Evolutionary conservation across 192 early-diverging fungal species (phyloP).

Genomic region (Coemansia sp.): DNA sequence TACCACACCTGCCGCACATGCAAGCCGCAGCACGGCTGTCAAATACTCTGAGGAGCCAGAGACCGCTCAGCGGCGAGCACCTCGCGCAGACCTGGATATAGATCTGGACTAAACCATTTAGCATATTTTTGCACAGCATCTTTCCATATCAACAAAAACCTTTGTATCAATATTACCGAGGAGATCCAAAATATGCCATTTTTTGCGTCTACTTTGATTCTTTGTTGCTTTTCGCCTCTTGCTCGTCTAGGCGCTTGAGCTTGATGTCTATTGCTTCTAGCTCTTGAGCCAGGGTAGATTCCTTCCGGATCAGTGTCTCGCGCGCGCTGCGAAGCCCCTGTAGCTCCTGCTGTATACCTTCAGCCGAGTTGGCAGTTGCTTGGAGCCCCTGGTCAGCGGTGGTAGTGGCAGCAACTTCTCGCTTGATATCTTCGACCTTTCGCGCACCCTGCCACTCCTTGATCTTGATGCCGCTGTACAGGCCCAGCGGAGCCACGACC

Average conservation of each 20-base stretch:
- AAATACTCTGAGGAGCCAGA: neutral
- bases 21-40: neutral
- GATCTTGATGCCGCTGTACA: slow-evolving; percentile 38
- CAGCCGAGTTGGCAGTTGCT: neutral
- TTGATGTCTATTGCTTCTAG: slow-evolving; percentile 39
- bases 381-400: neutral
- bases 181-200: too few relatives aligned
- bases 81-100: neutral
- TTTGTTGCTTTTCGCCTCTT: slow-evolving; percentile 14
- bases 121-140: neutral
- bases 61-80: neutral
- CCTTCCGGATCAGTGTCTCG: slow-evolving; percentile 14
- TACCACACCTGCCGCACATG: neutral
- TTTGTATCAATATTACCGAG: slow-evolving; percentile 14
- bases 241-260: slow-evolving; percentile 31
- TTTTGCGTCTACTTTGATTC: too few relatives aligned
- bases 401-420: slow-evolving; percentile 6
- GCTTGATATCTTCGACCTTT: slow-evolving; percentile 11
- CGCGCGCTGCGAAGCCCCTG: slow-evolving; percentile 20
- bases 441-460: slow-evolving; percentile 28
- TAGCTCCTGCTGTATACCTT: slow-evolving; percentile 18
- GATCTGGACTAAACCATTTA: neutral
- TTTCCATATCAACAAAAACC: neutral
- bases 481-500: slow-evolving; percentile 36
- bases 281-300: slow-evolving; percentile 24